Evolutionary conservation across 2,329 filamentous ascomycete genomes (phyloP), one percentile per base, ranked within the genome.

Genomic region (Fusarium poae): DNA sequence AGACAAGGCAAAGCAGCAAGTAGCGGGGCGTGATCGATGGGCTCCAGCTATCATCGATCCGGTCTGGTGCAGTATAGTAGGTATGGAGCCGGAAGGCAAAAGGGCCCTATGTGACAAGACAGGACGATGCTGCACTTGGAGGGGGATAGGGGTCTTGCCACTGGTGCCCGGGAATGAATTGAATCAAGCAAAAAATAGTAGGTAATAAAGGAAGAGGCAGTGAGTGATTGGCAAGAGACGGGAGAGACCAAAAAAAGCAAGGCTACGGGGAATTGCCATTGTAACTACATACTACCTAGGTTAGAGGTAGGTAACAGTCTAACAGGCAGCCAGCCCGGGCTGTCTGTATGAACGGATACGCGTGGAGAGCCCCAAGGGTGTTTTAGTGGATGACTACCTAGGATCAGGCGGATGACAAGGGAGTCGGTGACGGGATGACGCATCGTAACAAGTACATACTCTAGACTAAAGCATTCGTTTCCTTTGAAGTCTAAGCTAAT

Each of bases 371-470:
- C 21, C 45, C 58, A 68, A 57, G 54, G 51, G 58, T 59, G 57
- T 53, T 53, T 57, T 51, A 70, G 59, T 68, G 67, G 67, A 48
- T 52, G 62, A 57, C 66, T n/a, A n/a, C n/a, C n/a, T 35, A 62
- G 67, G 67, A 56, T 67, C 34, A 67, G 45, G 43, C 42, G 51
- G 54, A 60, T 45, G 34, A 52, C 60, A 37, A 52, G 60, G 60
- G 67, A 61, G 62, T 61, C 48, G 46, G 62, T 65, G 62, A 70
- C 63, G 67, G 67, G 57, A 70, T 69, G 66, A 69, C 62, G 49
- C 50, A 53, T 27, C 25, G 40, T 30, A 54, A 11, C 34, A 32
- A 50, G 25, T n/a, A 34, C 20, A n/a, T n/a, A n/a, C 16, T 25
- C 21, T 27, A 29, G 21, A n/a, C n/a, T 39, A 23, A 34, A 29